These are phyloP conservation scores for Cystoderma amianthinum DNA, from an alignment of 768 basidiomycete genomes.

Conservation along the genomic window DNA sequence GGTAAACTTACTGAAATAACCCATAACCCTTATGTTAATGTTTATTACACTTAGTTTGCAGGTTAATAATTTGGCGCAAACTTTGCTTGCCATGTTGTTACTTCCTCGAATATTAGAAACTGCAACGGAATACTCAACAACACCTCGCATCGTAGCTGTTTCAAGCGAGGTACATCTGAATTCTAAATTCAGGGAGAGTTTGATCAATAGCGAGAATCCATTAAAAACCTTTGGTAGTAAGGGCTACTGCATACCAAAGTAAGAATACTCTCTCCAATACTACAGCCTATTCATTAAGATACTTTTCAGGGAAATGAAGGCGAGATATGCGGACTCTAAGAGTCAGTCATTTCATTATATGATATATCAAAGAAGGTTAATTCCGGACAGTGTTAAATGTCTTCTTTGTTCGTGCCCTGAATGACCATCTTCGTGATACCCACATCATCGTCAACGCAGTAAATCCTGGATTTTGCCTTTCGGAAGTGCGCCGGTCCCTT, in stretches of 20 bases:
- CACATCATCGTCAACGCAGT: slow-evolving; percentile 26
- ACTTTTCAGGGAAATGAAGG: neutral
- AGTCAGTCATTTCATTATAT: neutral
- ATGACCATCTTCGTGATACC: slow-evolving; percentile 18
- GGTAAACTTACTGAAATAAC: slow-evolving; percentile 15
- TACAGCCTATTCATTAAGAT: neutral
- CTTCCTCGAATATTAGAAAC: slow-evolving; percentile 35
- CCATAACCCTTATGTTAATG: neutral
- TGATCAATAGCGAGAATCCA: slow-evolving; percentile 19
- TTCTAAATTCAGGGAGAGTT: slow-evolving; percentile 13
- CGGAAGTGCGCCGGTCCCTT: slow-evolving; percentile 20
- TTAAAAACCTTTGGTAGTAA: slow-evolving; percentile 21
- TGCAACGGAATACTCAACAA: slow-evolving; percentile 19
- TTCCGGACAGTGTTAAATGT: slow-evolving; percentile 29
- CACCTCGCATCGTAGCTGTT: slow-evolving; percentile 32
- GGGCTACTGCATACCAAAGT: slow-evolving; percentile 15
- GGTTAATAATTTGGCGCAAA: slow-evolving; percentile 35
- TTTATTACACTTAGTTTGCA: slow-evolving; percentile 27
- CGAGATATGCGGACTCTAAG: neutral
- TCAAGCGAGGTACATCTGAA: slow-evolving; percentile 33
- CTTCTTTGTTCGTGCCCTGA: slow-evolving; percentile 30
- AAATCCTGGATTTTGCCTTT: slow-evolving; percentile 36
- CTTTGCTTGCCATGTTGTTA: slow-evolving; percentile 31
- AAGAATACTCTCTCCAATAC: neutral
- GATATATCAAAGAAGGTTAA: too few species aligned